Evolutionary conservation across 441 rosid genomes (phyloP), one percentile per base, ranked within the genome.

Genomic region (Isatis lusitanica): DNA sequence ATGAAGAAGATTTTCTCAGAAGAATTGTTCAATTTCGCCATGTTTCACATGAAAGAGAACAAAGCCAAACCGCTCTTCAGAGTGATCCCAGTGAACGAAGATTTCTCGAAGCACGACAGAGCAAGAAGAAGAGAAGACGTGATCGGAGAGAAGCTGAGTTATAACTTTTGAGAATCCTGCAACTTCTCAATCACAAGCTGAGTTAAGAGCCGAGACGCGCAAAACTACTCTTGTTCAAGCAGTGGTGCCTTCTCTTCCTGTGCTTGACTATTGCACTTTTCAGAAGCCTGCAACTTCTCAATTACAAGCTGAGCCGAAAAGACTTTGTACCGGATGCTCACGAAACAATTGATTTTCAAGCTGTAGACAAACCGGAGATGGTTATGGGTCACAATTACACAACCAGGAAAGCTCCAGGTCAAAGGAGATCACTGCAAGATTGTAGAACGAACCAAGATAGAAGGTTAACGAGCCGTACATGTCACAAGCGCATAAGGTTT

Each of bases 261-360:
- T 38, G 18, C 66, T 78, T 36, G 80, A 66, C 61, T 79, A 65
- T 44, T 61, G 82, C 62, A 73, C 66, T 44, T 28, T 68, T 46
- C 81, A 78, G 66, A 79, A 75, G 66, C 80, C 84, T 31, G 81
- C 74, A 72, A 77, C 84, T 38, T 76, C 66, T 48, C 81, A 78
- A 11, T 31, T 56, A 43, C 84, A 79, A 74, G 71, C 74, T 35
- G 39, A 46, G 15, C 46, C 11, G 30, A 70, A 51, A 50, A n/a
- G 74, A 53, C 66, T 21, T 35, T 8, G n/a, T n/a, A n/a, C n/a
- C n/a, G n/a, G n/a, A n/a, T n/a, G n/a, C n/a, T n/a, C n/a, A n/a
- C n/a, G n/a, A 48, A 40, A 33, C 40, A 11, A 36, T 30, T 52
- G 42, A 28, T 17, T 36, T 57, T 57, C 62, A 39, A 17, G 4